Evolutionary conservation across 257 asterid species (phyloP).

Genomic region (Oldenlandia corymbosa): DNA sequence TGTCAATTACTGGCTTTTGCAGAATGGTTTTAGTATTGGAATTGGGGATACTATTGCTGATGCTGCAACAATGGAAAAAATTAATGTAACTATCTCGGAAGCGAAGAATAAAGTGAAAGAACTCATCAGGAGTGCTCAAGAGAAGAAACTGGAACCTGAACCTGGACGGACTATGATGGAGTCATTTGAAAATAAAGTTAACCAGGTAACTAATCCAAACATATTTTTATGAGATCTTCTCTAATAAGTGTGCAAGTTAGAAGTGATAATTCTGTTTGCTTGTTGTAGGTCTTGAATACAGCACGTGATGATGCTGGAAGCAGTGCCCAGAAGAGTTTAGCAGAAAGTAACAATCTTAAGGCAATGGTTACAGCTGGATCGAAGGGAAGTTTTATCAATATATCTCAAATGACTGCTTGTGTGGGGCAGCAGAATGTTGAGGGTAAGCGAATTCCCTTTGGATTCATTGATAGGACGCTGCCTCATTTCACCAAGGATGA

Average conservation of each 20-base stretch:
- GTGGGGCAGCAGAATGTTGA: slow-evolving; percentile 99
- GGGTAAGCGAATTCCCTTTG: slow-evolving; percentile 98
- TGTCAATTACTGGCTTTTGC: slow-evolving; percentile 97
- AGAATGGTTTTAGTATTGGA: slow-evolving; percentile 91
- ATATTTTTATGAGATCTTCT: not conserved
- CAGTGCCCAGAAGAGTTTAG: slow-evolving; percentile 92
- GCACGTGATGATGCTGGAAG: slow-evolving; percentile 99
- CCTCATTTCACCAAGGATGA: slow-evolving; percentile 96
- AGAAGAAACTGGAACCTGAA: slow-evolving; percentile 85
- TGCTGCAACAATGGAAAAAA: slow-evolving; percentile 82
- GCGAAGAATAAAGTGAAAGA: slow-evolving; percentile 91
- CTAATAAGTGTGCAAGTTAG: not conserved
- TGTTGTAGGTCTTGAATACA: slow-evolving; percentile 81
- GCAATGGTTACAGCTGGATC: slow-evolving; percentile 99
- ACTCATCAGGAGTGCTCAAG: slow-evolving; percentile 67
- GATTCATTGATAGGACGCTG: slow-evolving; percentile 80
- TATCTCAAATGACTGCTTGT: slow-evolving; percentile 99
- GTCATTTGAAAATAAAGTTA: slow-evolving; percentile 93
- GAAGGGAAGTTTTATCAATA: slow-evolving; percentile 97
- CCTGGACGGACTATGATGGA: slow-evolving; percentile 99
- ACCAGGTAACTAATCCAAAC: slow-evolving; percentile 49
- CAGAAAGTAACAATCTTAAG: slow-evolving; percentile 96
- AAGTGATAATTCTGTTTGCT: slow-evolving; percentile 15
- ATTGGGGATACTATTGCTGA: slow-evolving; percentile 99
- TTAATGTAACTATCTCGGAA: slow-evolving; percentile 69